Conservation (phyloP, 2,329 filamentous ascomycete genomes). For the Neofusicoccum sp. region DNA sequence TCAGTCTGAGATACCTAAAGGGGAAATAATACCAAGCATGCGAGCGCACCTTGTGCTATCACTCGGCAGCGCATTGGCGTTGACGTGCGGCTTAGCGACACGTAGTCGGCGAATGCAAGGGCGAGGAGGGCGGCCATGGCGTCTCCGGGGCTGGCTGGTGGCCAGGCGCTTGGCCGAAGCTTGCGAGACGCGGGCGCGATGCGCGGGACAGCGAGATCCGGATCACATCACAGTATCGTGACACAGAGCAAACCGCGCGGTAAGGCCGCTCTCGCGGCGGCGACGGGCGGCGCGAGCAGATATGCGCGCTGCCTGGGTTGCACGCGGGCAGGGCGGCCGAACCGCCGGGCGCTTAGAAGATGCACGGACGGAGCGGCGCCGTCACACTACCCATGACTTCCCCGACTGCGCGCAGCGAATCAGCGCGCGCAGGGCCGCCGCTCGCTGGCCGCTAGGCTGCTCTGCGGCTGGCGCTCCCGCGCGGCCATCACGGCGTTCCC, state of each 20-base stretch:
- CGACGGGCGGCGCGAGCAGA: not conserved
- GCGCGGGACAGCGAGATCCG: not conserved
- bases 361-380: conserved; percentile 9
- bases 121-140: not conserved
- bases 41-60: not conserved
- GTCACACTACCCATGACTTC: conserved; percentile 2
- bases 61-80: not conserved
- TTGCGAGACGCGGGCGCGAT: not conserved
- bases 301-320: conserved; percentile 13
- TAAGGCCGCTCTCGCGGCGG: not conserved
- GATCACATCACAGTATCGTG: conserved; percentile 15
- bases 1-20: conserved; percentile 12
- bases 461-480: conserved; percentile 12
- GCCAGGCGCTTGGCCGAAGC: conserved; percentile 7
- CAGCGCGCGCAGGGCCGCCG: not conserved
- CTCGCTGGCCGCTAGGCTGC: not conserved
- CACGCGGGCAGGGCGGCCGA: conserved; percentile 10
- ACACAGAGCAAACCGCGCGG: conserved; percentile 11
- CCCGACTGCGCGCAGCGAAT: conserved; percentile 4
- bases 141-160: conserved; percentile 3
- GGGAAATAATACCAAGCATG: conserved; percentile 18
- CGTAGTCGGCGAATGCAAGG: conserved; percentile 9
- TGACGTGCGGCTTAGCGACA: conserved; percentile 5
- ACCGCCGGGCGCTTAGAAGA: conserved; percentile 20
- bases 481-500: conserved; percentile 7